A percentile compares a stretch with the other conserved stretches of the same genome.
phyloP scores from a whole-genome alignment of 305 asterid species.

The Solanum chacoense region DNA sequence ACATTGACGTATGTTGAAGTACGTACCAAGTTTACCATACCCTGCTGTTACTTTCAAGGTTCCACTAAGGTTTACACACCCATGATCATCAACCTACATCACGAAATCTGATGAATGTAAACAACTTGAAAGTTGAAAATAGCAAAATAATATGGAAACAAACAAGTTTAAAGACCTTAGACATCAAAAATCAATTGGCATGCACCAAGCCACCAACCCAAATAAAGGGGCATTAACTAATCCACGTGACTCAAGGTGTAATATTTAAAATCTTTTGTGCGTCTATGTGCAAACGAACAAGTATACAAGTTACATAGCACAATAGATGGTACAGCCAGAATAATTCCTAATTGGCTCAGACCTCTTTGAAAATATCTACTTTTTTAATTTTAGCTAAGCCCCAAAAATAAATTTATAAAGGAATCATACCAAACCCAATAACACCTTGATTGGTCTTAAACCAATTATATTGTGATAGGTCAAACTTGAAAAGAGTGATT shows the following conservation, averaged over 20 bases:
- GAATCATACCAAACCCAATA: background rate
- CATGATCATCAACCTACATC: slow-evolving; percentile 39
- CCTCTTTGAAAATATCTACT: background rate
- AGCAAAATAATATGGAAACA: background rate
- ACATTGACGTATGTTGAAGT: background rate
- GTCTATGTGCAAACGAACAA: background rate
- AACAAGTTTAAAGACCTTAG: background rate
- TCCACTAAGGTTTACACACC: slow-evolving; percentile 40
- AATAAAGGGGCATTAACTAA: background rate
- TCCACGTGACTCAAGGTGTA: background rate
- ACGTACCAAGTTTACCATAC: slow-evolving; percentile 31
- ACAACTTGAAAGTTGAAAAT: background rate
- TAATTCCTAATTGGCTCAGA: background rate
- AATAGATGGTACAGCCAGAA: background rate
- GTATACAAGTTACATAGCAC: background rate
- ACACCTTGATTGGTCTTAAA: background rate
- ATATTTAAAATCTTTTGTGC: background rate
- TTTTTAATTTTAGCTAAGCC: background rate
- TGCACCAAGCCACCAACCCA: background rate
- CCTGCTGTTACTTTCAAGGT: slow-evolving; percentile 21
- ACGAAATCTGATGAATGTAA: background rate
- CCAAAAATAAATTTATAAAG: background rate
- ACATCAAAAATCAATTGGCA: background rate
- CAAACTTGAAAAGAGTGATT: background rate
- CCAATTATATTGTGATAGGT: background rate